A percentile compares a stretch with the other conserved stretches of the same genome.
These are phyloP conservation scores for Westerdykella aurantiaca DNA, from an alignment of 2,329 filamentous ascomycete genomes.

Conservation along the genomic window DNA sequence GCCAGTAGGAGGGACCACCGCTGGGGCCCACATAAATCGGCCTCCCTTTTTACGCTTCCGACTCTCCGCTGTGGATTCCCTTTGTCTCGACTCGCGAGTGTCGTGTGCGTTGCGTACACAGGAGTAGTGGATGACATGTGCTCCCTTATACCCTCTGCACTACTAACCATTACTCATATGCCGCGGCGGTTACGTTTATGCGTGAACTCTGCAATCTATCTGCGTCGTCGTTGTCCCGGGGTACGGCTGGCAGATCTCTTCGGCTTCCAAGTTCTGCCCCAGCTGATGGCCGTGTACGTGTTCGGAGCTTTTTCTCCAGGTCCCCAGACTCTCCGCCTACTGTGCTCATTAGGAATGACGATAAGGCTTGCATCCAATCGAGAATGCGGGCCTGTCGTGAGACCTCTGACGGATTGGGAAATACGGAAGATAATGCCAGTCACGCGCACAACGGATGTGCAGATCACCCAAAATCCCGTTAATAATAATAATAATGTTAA, in stretches of 20 bases:
- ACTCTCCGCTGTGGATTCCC: too few relatives aligned
- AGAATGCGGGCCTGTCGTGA: neutral
- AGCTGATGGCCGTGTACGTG: neutral
- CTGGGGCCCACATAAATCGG: too few relatives aligned
- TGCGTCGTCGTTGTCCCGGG: too few relatives aligned
- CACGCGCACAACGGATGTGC: conserved; percentile 35
- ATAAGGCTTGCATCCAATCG: neutral
- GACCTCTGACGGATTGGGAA: neutral
- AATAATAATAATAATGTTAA: neutral
- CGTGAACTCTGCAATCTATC: too few relatives aligned
- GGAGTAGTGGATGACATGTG: too few relatives aligned
- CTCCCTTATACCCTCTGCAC: too few relatives aligned
- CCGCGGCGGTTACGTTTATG: too few relatives aligned
- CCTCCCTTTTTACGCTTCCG: too few relatives aligned
- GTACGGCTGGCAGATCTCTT: neutral
- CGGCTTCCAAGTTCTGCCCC: conserved; percentile 8
- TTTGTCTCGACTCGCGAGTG: too few relatives aligned
- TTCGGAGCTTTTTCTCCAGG: conserved; percentile 11
- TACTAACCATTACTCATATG: too few relatives aligned
- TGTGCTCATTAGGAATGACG: neutral
- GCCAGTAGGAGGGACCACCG: too few relatives aligned
- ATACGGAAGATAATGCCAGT: conserved; percentile 9
- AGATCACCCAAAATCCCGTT: conserved; percentile 18
- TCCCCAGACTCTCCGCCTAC: neutral
- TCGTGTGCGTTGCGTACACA: too few relatives aligned